Base-by-base conservation (phyloP, 768 basidiomycete genomes). In the Xerocomellus amylosporus region DNA sequence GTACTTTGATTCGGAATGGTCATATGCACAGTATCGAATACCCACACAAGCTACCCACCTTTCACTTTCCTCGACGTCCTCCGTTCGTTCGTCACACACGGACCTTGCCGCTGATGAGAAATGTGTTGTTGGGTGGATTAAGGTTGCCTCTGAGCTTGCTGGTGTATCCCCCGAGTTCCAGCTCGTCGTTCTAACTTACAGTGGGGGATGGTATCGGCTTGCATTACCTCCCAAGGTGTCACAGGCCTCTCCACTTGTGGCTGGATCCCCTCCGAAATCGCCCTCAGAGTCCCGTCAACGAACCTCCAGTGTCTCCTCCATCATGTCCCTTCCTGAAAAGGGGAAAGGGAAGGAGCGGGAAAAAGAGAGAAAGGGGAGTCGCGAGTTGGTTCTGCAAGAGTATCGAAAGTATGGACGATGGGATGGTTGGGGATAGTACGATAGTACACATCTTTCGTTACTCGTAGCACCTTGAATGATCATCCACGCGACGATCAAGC, bases 1-100 rank as follows among this genome's bases (percentile, higher is more conserved):
- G 58, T 96, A 96, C 69, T 94, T 97, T 66, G 85, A 86, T 64
- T 94, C 92, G n/a, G 88, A 94, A 69, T 96, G 93, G 94, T 95
- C 93, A 0, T 94, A 96, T 65, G 91, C 93, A 14, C 88, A 91
- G 60, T 97, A 90, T 68, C 83, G 90, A 40, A 89, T 97, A 65
- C 93, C 93, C 3, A 75, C 87, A 3, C 90, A 92, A 61, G 86
- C 87, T 2, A 77, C 92, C 8, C 91, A 94, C 58, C 87, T 93
- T 44, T 86, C 89, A 12, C 72, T 93, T 33, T 84, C 87, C 13
- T 81, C 88, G 3, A 79, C 84, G n/a, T 79, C 84, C 2, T 68
- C 80, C 12, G 71, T 74, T 46, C 79, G 79, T 55, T 76, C 85
- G 3, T 75, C 84, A 6, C 75, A 79, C 14, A 75, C 76, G 3